Conservation (phyloP, 768 basidiomycete genomes). For the Omphalotus guepiniiformis region DNA sequence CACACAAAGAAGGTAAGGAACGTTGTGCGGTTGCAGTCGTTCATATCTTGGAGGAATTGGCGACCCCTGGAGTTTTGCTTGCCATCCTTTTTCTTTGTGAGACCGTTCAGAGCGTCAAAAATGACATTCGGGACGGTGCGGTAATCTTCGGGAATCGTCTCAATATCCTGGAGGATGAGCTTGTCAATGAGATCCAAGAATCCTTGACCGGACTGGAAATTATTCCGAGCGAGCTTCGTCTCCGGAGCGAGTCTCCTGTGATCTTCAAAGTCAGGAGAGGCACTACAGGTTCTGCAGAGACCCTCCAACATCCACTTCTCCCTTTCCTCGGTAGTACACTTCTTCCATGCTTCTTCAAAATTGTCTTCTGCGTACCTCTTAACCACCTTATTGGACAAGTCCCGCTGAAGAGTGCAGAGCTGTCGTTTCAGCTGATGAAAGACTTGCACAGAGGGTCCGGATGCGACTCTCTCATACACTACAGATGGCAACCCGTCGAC, state of each 20-base stretch:
- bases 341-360: slow-evolving; percentile 14
- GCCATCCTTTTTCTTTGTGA: not conserved
- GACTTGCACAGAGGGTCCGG: too few relatives aligned
- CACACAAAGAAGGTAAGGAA: slow-evolving; percentile 16
- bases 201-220: slow-evolving; percentile 11
- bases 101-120: slow-evolving; percentile 10
- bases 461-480: too few relatives aligned
- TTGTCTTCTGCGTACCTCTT: slow-evolving; percentile 13
- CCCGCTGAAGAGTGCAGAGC: slow-evolving; percentile 13
- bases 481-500: too few relatives aligned
- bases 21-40: slow-evolving; percentile 4
- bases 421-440: too few relatives aligned
- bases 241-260: slow-evolving; percentile 9
- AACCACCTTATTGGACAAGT: slow-evolving; percentile 12
- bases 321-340: slow-evolving; percentile 11
- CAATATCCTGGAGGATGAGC: slow-evolving; percentile 11
- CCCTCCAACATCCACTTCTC: slow-evolving; percentile 17
- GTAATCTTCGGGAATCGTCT: slow-evolving; percentile 10
- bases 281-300: slow-evolving; percentile 13
- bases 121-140: slow-evolving; percentile 10
- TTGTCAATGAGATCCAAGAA: slow-evolving; percentile 12
- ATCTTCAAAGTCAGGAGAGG: slow-evolving; percentile 15
- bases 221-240: slow-evolving; percentile 13
- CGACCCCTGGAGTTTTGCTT: slow-evolving; percentile 3
- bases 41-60: not conserved